Base-by-base conservation (phyloP, 495 filamentous ascomycete genomes). In the Trichoderma erinaceum region DNA sequence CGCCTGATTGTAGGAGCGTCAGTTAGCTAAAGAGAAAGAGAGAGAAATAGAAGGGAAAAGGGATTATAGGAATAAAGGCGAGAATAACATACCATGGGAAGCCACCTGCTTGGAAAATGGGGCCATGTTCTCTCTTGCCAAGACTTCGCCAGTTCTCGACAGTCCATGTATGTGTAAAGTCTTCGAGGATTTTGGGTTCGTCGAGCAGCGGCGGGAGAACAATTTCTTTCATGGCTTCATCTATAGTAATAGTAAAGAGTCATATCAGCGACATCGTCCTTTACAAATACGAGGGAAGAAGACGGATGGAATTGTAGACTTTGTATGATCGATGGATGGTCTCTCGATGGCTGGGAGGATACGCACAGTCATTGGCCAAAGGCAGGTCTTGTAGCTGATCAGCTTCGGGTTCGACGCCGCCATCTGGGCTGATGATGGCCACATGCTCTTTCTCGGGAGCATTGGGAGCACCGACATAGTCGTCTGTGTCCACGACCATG, bases 51-150 rank as follows among this genome's bases (percentile, higher is more conserved):
- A 10, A 8, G 4, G 25, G 1, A 46, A 10, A 18, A 46, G 41
- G 23, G 10, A n/a, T 16, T 32, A 21, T n/a, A 64, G 35, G 18
- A 12, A 65, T 8, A 5, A 52, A 41, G 25, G 7, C 63, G 18
- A 6, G 13, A 21, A 15, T 16, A 41, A 80, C 87, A 73, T 78
- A 92, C 92, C 96, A 99, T 76, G 94, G 93, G 76, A 85, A 89
- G 43, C 90, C 92, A 48, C 89, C 95, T 69, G 90, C 93, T 67
- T 93, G 75, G 78, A 99, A 98, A 66, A 87, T 76, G 0, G 96
- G 96, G 8, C 96, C 92, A 80, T 96, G 92, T 70, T 92, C 87
- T 73, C 91, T 93, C 76, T 88, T 87, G 29, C 82, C 80, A 70
- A 93, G 75, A 46, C 79, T 83, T 69, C 90, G 79, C 92, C 93